Base-by-base conservation (phyloP, 2,329 filamentous ascomycete genomes). In the Magnaporthales sp. region DNA sequence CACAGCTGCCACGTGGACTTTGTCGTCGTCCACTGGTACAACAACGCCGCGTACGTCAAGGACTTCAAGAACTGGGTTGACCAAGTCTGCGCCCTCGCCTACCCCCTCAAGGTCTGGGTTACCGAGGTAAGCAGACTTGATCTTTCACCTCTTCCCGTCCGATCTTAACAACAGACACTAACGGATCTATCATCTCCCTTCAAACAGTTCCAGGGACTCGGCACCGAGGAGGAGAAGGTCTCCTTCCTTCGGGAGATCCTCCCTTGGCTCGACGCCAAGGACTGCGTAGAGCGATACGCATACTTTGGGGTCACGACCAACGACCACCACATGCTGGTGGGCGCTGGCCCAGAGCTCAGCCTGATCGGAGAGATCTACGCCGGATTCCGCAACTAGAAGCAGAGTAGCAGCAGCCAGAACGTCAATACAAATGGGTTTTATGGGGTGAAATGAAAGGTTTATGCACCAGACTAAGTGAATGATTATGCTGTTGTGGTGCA, bases 21-120 rank as follows among this genome's bases (percentile, higher is more conserved):
- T 68, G 69, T 82, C 66, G 74, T 76, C 69, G 74, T 82, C 46
- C 81, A 83, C 70, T 83, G 80, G 80, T 83, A 83, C 68, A 78
- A 79, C 66, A 69, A 72, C 31, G 74, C 73, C 54, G 70, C 71
- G 61, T 73, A 77, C 68, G 71, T 74, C 8, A 70, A 70, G 3
- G 79, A 80, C 73, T 80, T 83, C 75, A 77, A 81, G 73, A 66
- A 72, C 65, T 79, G 81, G 71, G 71, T 82, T 58, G 66, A 73
- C 26, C 71, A 77, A n/a, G 78, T 80, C 30, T 76, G 77, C 66
- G 68, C 68, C 13, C 71, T 77, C n/a, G 73, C 73, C 38, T 72
- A 73, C 62, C 75, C 74, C 27, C 75, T 76, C 66, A 74, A 75
- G n/a, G 71, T 83, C 67, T 83, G 77, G 77, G 72, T 83, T 61